These are phyloP conservation scores for Daldinia eschscholtzii DNA, from an alignment of 2,329 filamentous ascomycete genomes.

Conservation along the genomic window DNA sequence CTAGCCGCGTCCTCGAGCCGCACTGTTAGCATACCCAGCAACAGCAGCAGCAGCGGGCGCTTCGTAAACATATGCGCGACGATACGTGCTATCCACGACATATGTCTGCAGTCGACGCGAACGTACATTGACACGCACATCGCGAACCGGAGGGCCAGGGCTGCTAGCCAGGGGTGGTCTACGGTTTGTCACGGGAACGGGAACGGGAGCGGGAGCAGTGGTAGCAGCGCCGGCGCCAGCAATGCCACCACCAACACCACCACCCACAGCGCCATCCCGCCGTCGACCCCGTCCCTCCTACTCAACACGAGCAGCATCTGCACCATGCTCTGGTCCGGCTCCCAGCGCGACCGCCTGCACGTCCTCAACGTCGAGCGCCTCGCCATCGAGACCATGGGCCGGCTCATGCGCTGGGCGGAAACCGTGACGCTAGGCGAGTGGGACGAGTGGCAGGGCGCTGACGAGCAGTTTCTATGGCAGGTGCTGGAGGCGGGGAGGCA, in stretches of 20 bases:
- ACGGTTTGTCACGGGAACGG: not conserved
- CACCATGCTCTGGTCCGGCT: conserved; percentile 50
- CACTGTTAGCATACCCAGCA: conserved; percentile 32
- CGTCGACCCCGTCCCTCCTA: conserved; percentile 47
- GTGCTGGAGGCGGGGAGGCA: conserved; percentile 45
- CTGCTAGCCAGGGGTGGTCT: not conserved
- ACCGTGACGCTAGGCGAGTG: conserved; percentile 46
- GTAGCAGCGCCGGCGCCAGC: not conserved
- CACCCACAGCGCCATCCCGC: conserved; percentile 26
- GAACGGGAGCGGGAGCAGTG: not conserved
- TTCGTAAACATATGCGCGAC: conserved; percentile 18
- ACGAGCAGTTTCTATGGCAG: conserved; percentile 22
- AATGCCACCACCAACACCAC: not conserved
- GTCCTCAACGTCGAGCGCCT: conserved; percentile 50
- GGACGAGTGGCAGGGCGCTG: conserved; percentile 37
- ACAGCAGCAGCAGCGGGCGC: conserved; percentile 21
- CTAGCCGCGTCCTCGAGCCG: conserved; percentile 1
- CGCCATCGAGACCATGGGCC: conserved; percentile 50
- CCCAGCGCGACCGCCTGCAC: conserved; percentile 49
- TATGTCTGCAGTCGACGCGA: conserved; percentile 42
- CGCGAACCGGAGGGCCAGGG: conserved; percentile 39
- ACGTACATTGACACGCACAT: conserved; percentile 41
- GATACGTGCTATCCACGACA: conserved; percentile 37
- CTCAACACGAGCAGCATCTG: conserved; percentile 52
- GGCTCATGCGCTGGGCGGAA: conserved; percentile 51